phyloP scores from a whole-genome alignment of 768 basidiomycete genomes.

The Tricholoma sp. region DNA sequence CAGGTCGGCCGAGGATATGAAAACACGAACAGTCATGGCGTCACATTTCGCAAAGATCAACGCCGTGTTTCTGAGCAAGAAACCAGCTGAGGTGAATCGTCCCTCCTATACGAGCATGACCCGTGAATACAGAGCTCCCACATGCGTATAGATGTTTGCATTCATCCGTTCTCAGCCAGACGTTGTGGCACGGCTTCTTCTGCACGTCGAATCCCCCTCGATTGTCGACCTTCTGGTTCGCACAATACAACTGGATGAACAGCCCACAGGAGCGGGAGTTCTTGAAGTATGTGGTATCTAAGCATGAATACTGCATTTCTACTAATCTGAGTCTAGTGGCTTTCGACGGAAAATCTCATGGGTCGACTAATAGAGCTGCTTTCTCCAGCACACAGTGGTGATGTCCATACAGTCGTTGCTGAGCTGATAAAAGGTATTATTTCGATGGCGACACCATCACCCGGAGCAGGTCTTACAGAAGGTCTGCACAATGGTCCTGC shows the following conservation, averaged over 20 bases:
- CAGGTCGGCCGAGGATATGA: conserved; percentile 79
- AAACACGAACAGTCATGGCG: conserved; percentile 80
- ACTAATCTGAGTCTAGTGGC: conserved; percentile 53
- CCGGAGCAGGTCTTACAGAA: conserved; percentile 67
- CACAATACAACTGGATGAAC: conserved; percentile 86
- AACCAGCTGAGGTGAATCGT: conserved; percentile 75
- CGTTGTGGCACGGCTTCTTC: conserved; percentile 76
- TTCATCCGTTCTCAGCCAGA: conserved; percentile 84
- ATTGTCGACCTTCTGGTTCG: conserved; percentile 89
- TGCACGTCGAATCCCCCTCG: conserved; percentile 84
- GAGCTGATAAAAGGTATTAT: conserved; percentile 95
- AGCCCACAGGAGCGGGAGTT: conserved; percentile 74
- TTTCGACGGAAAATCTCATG: conserved; percentile 81
- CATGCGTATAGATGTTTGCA: conserved; percentile 70
- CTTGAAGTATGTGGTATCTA: conserved; percentile 67
- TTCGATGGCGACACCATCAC: conserved; percentile 86
- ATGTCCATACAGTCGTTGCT: conserved; percentile 80
- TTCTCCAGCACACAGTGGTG: conserved; percentile 67
- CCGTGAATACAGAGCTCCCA: conserved; percentile 20
- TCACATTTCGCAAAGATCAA: conserved; percentile 95
- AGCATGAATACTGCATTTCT: conserved; percentile 11
- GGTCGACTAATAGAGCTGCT: conserved; percentile 75
- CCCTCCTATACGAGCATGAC: conserved; percentile 20
- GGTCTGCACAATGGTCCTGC: conserved; percentile 66
- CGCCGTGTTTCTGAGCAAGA: conserved; percentile 81